phyloP scores from a whole-genome alignment of 192 early-diverging fungal genomes.

The Diversispora eburnea region DNA sequence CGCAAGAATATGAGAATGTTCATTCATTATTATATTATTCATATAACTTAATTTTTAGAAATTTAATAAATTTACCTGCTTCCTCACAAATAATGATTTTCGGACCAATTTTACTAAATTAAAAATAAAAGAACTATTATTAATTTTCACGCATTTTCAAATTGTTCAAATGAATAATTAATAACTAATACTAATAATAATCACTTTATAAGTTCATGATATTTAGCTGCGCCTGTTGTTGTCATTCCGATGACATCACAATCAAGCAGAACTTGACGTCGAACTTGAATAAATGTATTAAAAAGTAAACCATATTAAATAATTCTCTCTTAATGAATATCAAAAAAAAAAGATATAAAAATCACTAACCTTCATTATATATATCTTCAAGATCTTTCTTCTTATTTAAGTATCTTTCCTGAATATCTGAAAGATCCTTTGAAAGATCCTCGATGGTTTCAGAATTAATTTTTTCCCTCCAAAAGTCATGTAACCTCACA shows the following conservation, averaged over 20 bases:
- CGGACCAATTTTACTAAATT: slow-evolving; percentile 36
- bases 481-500: slow-evolving; percentile 33
- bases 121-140: not conserved
- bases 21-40: slow-evolving; percentile 27
- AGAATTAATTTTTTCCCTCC: slow-evolving; percentile 33
- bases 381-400: slow-evolving; percentile 31
- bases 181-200: not conserved
- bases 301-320: too few relatives aligned
- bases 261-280: slow-evolving; percentile 31
- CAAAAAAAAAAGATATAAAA: too few relatives aligned
- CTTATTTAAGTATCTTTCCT: not conserved
- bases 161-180: not conserved
- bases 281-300: not conserved
- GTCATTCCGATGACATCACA: slow-evolving; percentile 55
- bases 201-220: slow-evolving; percentile 17
- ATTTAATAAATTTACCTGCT: slow-evolving; percentile 33
- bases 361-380: slow-evolving; percentile 28
- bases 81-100: slow-evolving; percentile 56
- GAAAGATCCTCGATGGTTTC: slow-evolving; percentile 30
- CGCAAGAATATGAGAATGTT: slow-evolving; percentile 41
- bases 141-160: not conserved
- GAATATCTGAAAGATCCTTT: slow-evolving; percentile 19
- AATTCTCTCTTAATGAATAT: too few relatives aligned
- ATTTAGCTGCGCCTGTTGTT: slow-evolving; percentile 57
- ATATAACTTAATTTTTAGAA: slow-evolving; percentile 32